Evolutionary conservation across 805 yeast genomes (phyloP).

Genomic region (Ogataea glucozyma): DNA sequence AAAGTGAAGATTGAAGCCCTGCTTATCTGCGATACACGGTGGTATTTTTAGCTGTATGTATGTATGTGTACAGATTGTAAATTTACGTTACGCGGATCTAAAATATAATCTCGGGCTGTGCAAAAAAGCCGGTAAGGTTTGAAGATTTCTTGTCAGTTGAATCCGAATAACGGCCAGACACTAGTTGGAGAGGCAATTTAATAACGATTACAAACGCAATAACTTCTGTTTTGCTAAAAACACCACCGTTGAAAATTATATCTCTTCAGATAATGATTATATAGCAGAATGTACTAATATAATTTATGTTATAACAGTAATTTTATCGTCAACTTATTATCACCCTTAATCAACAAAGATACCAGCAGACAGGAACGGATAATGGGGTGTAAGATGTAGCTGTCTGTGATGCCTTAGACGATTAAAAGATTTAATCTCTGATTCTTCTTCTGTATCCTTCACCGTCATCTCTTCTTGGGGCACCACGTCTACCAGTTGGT

Average conservation of each 20-base stretch:
- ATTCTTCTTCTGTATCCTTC: constrained; percentile 64
- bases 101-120: constrained; percentile 3
- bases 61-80: background rate
- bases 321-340: constrained; percentile 10
- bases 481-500: constrained; percentile 43
- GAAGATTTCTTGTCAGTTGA: too few species aligned
- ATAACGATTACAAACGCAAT: background rate
- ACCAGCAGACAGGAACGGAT: constrained; percentile 8
- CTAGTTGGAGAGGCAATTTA: background rate
- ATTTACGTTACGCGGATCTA: constrained; percentile 3
- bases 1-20: too few species aligned
- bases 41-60: too few species aligned
- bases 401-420: constrained; percentile 2
- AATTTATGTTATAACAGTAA: constrained; percentile 9
- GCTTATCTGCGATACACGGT: too few species aligned
- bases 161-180: background rate
- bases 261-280: constrained; percentile 15
- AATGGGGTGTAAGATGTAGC: constrained; percentile 9
- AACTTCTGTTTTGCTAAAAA: constrained; percentile 5
- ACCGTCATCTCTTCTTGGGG: constrained; percentile 54
- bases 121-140: too few species aligned
- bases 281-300: constrained; percentile 12
- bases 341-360: constrained; percentile 7
- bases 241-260: constrained; percentile 16
- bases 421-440: constrained; percentile 36